Evolutionary conservation across 192 early-diverging fungal genomes (phyloP).

Genomic region (Gaertneriomyces semiglobifer): DNA sequence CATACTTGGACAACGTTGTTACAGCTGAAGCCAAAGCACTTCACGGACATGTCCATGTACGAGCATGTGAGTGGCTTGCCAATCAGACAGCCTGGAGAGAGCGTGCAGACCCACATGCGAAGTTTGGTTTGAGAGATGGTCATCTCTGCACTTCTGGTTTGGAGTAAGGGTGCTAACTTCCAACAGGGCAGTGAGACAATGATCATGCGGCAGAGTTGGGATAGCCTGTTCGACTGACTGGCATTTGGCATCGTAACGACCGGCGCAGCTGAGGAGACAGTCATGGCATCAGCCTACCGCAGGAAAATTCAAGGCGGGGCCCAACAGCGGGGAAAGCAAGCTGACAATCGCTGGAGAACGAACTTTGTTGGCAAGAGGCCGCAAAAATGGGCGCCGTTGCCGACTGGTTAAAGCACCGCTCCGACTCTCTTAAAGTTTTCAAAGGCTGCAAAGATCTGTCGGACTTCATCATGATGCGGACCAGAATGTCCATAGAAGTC

Average conservation of each 20-base stretch:
- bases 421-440: constrained; percentile 1
- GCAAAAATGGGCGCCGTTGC: neutral
- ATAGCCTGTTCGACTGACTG: neutral
- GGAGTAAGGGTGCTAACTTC: neutral
- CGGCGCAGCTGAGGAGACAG: neutral
- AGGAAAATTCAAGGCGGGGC: neutral
- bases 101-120: constrained; percentile 1
- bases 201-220: constrained; percentile 2
- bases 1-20: neutral
- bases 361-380: constrained; percentile 1
- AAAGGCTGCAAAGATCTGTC: constrained; percentile 2
- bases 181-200: neutral
- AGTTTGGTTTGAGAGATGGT: neutral
- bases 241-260: neutral
- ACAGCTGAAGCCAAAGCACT: neutral
- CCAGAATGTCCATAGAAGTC: neutral
- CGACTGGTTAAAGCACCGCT: neutral
- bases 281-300: neutral
- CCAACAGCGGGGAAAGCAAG: constrained; percentile 3
- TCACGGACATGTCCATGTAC: neutral
- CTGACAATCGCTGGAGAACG: neutral
- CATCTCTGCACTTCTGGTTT: neutral
- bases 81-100: neutral
- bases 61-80: neutral
- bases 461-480: constrained; percentile 2